Evolutionary conservation across 78 protist genomes (phyloP).

Genomic region (Dictyostelium purpureum): DNA sequence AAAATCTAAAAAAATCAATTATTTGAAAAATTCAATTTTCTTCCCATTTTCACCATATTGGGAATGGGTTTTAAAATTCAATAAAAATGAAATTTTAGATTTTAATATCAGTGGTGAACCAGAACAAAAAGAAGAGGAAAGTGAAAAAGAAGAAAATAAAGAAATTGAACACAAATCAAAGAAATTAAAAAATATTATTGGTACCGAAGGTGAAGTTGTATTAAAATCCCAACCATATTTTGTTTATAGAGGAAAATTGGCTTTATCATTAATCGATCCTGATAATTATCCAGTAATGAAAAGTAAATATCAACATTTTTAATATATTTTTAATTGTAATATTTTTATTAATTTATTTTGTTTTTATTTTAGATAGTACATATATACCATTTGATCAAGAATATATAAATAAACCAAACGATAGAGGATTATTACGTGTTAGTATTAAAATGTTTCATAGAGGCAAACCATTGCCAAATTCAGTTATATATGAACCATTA

Average conservation of each 20-base stretch:
- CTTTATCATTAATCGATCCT: constrained; percentile 28
- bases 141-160: background rate
- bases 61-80: constrained; percentile 36
- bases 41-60: constrained; percentile 53
- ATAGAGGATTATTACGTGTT: constrained; percentile 69
- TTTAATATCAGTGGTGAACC: background rate
- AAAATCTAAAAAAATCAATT: constrained; percentile 49
- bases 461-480: constrained; percentile 45
- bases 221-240: constrained; percentile 15
- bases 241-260: constrained; percentile 73
- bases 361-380: background rate
- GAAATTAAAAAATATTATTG: constrained; percentile 20
- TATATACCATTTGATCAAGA: background rate
- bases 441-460: constrained; percentile 37
- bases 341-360: too few species aligned
- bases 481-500: constrained; percentile 43
- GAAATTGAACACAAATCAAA: constrained; percentile 5
- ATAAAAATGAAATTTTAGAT: background rate
- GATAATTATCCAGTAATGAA: constrained; percentile 30
- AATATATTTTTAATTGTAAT: too few species aligned
- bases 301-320: constrained; percentile 4
- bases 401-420: background rate
- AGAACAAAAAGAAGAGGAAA: background rate
- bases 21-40: constrained; percentile 15
- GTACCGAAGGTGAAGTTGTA: background rate